Conservation (phyloP, 306 rosid genomes). For the Quercus alba region DNA sequence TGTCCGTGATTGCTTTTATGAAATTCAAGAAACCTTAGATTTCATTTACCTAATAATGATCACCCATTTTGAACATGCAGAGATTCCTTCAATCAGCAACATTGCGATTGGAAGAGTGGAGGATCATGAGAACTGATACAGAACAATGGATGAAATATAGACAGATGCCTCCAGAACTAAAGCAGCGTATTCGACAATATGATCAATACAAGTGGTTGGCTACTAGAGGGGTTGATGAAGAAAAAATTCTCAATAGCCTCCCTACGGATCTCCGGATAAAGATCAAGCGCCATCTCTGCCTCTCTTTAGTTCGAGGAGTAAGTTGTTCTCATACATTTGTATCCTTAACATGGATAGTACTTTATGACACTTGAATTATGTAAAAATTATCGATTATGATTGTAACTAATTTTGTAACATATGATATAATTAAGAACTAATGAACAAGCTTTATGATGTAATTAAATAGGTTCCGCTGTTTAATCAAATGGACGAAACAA, state of each 20-base stretch:
- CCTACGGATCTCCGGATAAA: slow-evolving; percentile 84
- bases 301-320: slow-evolving; percentile 86
- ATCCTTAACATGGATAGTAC: no score
- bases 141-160: slow-evolving; percentile 96
- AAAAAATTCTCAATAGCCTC: slow-evolving; percentile 66
- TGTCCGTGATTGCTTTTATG: no score
- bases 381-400: no score
- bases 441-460: no score
- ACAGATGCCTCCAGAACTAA: slow-evolving; percentile 75
- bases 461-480: slow-evolving; percentile 65
- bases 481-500: slow-evolving; percentile 96
- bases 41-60: background rate
- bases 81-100: slow-evolving; percentile 88
- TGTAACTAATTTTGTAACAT: no score
- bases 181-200: slow-evolving; percentile 64
- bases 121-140: slow-evolving; percentile 82
- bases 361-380: no score
- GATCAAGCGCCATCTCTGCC: slow-evolving; percentile 93
- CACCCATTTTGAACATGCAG: slow-evolving; percentile 22
- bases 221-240: slow-evolving; percentile 89
- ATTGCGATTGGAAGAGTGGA: slow-evolving; percentile 88
- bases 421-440: no score
- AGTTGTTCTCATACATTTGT: slow-evolving; percentile 1
- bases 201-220: slow-evolving; percentile 95
- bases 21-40: no score